Base-by-base conservation (phyloP, 148 eudicot genomes). In the Persicaria maculosa region DNA sequence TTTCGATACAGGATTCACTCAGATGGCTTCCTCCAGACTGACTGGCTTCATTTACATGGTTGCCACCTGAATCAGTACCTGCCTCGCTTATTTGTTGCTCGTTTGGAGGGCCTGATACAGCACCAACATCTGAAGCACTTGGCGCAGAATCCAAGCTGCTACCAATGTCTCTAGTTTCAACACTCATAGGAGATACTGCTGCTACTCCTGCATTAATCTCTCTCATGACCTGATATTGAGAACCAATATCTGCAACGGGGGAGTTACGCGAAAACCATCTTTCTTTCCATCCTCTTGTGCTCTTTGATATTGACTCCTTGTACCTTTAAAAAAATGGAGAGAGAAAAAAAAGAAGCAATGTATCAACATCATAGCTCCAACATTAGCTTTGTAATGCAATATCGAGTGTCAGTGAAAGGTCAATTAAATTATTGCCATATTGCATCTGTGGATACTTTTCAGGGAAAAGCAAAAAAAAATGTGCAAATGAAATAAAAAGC, bases 211-310 rank as follows among this genome's bases (percentile, higher is more conserved):
- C 83, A 79, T 86, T 80, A 54, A 77, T 81, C 76, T 87, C 93
- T 75, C 88, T 80, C 73, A 85, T 84, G 53, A 78, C 88, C 75
- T 93, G 93, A 75, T 96, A 74, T 31, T 31, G 2, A 31, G 36
- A 31, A 55, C 81, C 85, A 72, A 78, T 81, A 74, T 90, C 91
- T 1, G 85, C 72, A 74, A 72, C 69, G 61, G 88, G 77, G 75
- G 77, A 80, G 81, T 84, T 93, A 59, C 97, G 98, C 31, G 92
- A 81, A 80, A 93, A 93, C 77, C 93, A 85, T 77, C 84, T 89
- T 81, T 93, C 98, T 80, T 91, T 93, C 98, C 97, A 91, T 31
- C 91, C 89, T 75, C 84, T 81, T 6, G 97, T 91, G 81, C 86
- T 88, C 83, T 93, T 93, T 15, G 92, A 80, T 68, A 93, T 93